Conservation (phyloP, 495 filamentous ascomycete genomes). For the Tuber microsphaerosporum region DNA sequence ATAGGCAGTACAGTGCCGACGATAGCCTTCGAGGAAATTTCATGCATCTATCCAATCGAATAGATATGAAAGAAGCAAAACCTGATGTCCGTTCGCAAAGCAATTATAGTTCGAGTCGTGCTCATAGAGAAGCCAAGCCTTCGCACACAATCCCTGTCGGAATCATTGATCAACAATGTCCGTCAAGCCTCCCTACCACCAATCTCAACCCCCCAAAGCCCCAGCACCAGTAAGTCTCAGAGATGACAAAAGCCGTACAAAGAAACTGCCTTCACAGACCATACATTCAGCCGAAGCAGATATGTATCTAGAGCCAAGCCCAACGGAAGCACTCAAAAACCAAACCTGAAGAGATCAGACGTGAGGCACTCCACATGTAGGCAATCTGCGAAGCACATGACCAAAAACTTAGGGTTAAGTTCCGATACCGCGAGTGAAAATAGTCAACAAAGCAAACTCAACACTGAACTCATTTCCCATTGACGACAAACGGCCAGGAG, state of each 20-base stretch:
- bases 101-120: constrained; percentile 28
- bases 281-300: constrained; percentile 23
- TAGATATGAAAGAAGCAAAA: constrained; percentile 26
- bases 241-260: constrained; percentile 14
- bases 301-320: constrained; percentile 31
- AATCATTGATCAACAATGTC: constrained; percentile 21
- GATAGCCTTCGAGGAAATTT: constrained; percentile 37
- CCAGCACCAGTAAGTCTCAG: constrained; percentile 34
- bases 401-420: constrained; percentile 41
- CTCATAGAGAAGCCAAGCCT: constrained; percentile 33
- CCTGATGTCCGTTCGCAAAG: constrained; percentile 38
- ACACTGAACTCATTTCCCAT: constrained; percentile 39
- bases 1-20: constrained; percentile 37
- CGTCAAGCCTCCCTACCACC: constrained; percentile 31
- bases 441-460: constrained; percentile 26
- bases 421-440: constrained; percentile 37
- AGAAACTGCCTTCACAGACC: constrained; percentile 35
- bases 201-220: constrained; percentile 30
- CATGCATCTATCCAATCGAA: constrained; percentile 3
- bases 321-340: constrained; percentile 18
- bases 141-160: constrained; percentile 34
- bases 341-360: constrained; percentile 18
- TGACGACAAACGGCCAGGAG: constrained; percentile 39
- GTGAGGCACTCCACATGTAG: constrained; percentile 8
- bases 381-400: constrained; percentile 37